Conservation (phyloP, 192 early-diverging fungal genomes). For the Backusella westeae region DNA sequence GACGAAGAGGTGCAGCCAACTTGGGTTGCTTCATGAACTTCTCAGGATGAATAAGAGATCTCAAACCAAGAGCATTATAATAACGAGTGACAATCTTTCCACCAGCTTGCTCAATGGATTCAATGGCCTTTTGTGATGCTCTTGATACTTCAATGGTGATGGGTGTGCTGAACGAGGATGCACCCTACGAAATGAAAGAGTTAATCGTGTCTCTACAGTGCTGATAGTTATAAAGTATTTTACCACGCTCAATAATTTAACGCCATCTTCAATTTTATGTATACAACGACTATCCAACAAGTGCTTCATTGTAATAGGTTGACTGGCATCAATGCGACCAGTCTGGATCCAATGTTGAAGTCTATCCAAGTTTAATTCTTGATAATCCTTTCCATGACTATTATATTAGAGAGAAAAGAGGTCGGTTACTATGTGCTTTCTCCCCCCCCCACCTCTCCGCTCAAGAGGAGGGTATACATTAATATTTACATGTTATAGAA, state of each 20-base stretch:
- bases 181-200: slow-evolving; percentile 51
- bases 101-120: slow-evolving; percentile 76
- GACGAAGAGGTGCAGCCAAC: slow-evolving; percentile 62
- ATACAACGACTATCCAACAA: slow-evolving; percentile 67
- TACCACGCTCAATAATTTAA: slow-evolving; percentile 74
- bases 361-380: slow-evolving; percentile 79
- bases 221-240: background rate
- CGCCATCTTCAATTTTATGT: slow-evolving; percentile 80
- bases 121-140: slow-evolving; percentile 76
- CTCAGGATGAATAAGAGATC: slow-evolving; percentile 76
- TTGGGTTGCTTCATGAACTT: slow-evolving; percentile 73
- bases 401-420: slow-evolving; percentile 4
- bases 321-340: slow-evolving; percentile 76
- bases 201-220: background rate
- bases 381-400: slow-evolving; percentile 61
- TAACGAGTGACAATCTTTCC: slow-evolving; percentile 82
- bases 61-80: slow-evolving; percentile 70
- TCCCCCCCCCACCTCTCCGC: no score
- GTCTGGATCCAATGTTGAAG: slow-evolving; percentile 90
- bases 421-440: background rate
- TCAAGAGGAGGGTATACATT: no score
- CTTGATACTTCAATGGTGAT: slow-evolving; percentile 85
- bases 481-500: slow-evolving; percentile 62
- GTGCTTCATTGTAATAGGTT: slow-evolving; percentile 81
- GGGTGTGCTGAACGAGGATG: slow-evolving; percentile 68